These are phyloP conservation scores for Pseudopithomyces maydicus DNA, from an alignment of 2,329 filamentous ascomycete species.

Conservation along the genomic window DNA sequence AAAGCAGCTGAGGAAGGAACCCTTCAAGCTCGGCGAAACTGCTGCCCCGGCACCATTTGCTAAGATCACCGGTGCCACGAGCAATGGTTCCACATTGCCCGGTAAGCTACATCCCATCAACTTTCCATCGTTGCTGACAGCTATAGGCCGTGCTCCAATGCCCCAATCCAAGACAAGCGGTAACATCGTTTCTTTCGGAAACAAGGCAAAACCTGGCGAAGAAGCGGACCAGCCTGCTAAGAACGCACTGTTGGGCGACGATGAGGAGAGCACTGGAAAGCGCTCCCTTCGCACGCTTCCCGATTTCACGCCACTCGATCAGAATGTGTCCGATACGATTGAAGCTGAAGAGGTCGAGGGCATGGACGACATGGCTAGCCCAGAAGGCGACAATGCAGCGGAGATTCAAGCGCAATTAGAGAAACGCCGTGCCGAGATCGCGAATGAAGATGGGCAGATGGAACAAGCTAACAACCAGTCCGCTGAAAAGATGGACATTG, in stretches of 20 bases:
- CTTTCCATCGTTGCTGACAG: slow-evolving; percentile 20
- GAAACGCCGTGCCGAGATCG: slow-evolving; percentile 69
- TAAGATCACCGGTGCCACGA: slow-evolving; percentile 25
- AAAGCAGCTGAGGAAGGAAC: slow-evolving; percentile 48
- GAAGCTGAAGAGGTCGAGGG: slow-evolving; percentile 69
- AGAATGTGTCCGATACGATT: slow-evolving; percentile 38
- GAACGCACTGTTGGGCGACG: slow-evolving; percentile 78
- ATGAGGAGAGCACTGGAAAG: slow-evolving; percentile 83
- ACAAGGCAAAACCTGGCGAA: slow-evolving; percentile 65
- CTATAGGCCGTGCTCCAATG: slow-evolving; percentile 51
- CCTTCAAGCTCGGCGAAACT: slow-evolving; percentile 43
- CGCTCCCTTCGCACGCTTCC: slow-evolving; percentile 87
- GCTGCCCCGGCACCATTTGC: slow-evolving; percentile 36
- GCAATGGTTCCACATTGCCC: slow-evolving; percentile 20
- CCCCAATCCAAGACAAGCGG: slow-evolving; percentile 66
- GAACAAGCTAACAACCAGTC: slow-evolving; percentile 42
- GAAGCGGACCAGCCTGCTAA: slow-evolving; percentile 73
- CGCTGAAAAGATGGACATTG: slow-evolving; percentile 62
- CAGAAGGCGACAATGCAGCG: slow-evolving; percentile 86
- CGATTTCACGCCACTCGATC: slow-evolving; percentile 61
- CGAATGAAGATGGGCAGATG: slow-evolving; percentile 51
- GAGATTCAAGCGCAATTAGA: slow-evolving; percentile 80
- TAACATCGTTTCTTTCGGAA: slow-evolving; percentile 83
- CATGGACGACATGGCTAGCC: slow-evolving; percentile 77
- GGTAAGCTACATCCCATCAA: slow-evolving; percentile 16